These are phyloP conservation scores for Rhodamnia rubescens DNA, from an alignment of 345 rosid species.

Conservation along the genomic window DNA sequence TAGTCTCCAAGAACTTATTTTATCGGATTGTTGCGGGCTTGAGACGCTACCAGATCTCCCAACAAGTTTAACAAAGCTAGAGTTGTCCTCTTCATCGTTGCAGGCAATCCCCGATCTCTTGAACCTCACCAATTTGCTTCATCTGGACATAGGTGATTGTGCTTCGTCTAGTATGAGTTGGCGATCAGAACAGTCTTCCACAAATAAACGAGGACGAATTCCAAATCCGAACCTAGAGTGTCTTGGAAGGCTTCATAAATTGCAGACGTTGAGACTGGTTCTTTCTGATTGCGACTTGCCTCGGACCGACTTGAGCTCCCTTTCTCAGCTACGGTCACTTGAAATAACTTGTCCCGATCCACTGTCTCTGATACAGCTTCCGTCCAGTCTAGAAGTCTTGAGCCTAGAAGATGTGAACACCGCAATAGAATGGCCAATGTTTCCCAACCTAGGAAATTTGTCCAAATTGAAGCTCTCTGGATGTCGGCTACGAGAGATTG, in stretches of 20 bases:
- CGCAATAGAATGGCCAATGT: neutral
- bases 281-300: neutral
- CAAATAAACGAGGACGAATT: too few relatives aligned
- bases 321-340: neutral
- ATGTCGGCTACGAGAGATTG: neutral
- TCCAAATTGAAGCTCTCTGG: accelerated
- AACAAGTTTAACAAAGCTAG: neutral
- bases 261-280: accelerated
- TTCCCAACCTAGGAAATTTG: neutral
- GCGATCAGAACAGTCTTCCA: too few relatives aligned
- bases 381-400: neutral
- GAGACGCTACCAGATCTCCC: neutral
- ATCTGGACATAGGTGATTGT: accelerated
- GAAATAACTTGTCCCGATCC: neutral
- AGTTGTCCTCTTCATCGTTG: neutral
- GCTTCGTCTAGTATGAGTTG: too few relatives aligned
- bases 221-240: neutral
- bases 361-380: neutral
- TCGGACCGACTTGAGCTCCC: neutral
- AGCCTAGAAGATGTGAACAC: neutral
- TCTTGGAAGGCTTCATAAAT: neutral
- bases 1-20: accelerated
- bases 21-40: accelerated
- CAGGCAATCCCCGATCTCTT: accelerated
- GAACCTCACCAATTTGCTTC: neutral